Percentiles rank a stretch among this genome's conserved stretches.
These are phyloP conservation scores for Agastache rugosa DNA, from an alignment of 257 asterid genomes.

Conservation along the genomic window DNA sequence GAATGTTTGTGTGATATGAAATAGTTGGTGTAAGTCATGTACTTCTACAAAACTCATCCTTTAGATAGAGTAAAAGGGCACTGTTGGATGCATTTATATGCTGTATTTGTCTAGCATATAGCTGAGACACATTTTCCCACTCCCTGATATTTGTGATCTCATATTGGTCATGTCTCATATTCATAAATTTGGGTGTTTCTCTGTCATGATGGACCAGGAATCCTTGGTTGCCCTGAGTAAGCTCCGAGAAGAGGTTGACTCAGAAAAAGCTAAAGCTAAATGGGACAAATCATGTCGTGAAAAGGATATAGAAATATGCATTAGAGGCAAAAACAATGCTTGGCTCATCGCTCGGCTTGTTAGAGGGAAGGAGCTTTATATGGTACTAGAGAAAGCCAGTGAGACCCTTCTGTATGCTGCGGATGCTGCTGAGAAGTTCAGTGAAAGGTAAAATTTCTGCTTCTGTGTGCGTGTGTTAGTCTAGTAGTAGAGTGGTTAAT, in stretches of 20 bases:
- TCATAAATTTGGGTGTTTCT: slow-evolving; percentile 11
- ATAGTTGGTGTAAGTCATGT: not conserved
- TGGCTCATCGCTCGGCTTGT: slow-evolving; percentile 87
- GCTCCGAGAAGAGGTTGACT: slow-evolving; percentile 90
- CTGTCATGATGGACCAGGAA: slow-evolving; percentile 58
- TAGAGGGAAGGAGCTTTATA: slow-evolving; percentile 86
- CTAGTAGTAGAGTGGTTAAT: too few species aligned
- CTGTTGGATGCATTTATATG: slow-evolving; percentile 5
- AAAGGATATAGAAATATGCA: slow-evolving; percentile 78
- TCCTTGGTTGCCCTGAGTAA: slow-evolving; percentile 77
- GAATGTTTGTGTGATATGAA: slow-evolving; percentile 2
- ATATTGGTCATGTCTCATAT: not conserved
- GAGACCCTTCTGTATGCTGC: slow-evolving; percentile 95
- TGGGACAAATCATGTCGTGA: slow-evolving; percentile 55
- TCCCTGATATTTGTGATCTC: slow-evolving; percentile 28
- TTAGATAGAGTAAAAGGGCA: not conserved
- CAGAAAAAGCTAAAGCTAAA: slow-evolving; percentile 63
- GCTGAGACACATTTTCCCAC: slow-evolving; percentile 14
- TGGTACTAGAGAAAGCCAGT: slow-evolving; percentile 96
- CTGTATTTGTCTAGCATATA: slow-evolving; percentile 5
- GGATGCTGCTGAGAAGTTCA: slow-evolving; percentile 90
- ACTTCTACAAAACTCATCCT: not conserved
- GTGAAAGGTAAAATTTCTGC: slow-evolving; percentile 68
- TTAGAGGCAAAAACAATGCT: slow-evolving; percentile 91
- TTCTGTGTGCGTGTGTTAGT: too few species aligned